Evolutionary conservation across 768 basidiomycete genomes (phyloP), one percentile per base, ranked within the genome.

Genomic region (Lactifluus piperatus): DNA sequence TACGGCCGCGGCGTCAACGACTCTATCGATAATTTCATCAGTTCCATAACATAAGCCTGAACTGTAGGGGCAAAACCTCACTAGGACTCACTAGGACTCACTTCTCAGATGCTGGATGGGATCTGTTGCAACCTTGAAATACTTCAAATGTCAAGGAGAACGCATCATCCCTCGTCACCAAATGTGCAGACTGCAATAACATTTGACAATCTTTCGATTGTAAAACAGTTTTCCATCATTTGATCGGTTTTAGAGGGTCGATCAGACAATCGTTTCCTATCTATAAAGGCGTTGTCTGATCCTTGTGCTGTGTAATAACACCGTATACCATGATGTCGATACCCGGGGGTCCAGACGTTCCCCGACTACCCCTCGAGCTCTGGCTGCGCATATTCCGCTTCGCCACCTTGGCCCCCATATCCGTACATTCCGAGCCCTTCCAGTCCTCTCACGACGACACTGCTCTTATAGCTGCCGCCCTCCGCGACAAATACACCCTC

Each of bases 321-420:
- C 44, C 32, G 10, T 18, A 37, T 34, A 11, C 13, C 34, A 34
- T 34, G 34, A 11, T 56, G 37, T 49, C 36, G 37, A 56, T 56
- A 49, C 47, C 37, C 34, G 26, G 24, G 10, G 18, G 20, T 46
- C 26, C 36, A 18, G 46, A 13, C 37, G 39, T 36, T 18, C 44
- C 58, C 6, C 37, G 29, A 18, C 54, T 64, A 3, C 63, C 63
- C 2, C 24, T 45, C 20, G 63, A 64, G 60, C 60, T 64, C 47
- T 64, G 63, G 63, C 34, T 62, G 2, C 55, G 51, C 34, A 48
- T 64, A 48, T 64, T 64, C 49, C 56, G 54, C 52, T 55, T 62
- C 37, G 60, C 60, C 24, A 62, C 63, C 29, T 46, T 39, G 5
- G 22, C 62, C 9, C 41, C 37, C n/a, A 51, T 41, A 41, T 24